Evolutionary conservation across 768 basidiomycete species (phyloP), one percentile per base, ranked within the genome.

Genomic region (Lyophyllum shimeji): DNA sequence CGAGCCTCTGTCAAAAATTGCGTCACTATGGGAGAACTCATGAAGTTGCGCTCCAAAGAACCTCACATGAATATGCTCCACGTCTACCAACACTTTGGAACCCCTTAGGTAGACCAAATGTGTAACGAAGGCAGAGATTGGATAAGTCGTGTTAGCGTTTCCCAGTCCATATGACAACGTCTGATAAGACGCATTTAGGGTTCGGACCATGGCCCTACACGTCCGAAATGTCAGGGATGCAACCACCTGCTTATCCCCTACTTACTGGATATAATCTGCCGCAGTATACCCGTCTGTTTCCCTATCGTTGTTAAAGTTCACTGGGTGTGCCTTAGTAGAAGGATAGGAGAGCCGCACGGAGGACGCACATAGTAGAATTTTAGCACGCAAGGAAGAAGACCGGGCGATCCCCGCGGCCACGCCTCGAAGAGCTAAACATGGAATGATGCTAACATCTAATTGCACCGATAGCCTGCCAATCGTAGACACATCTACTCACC

Each of bases 221-320:
- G 34, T 37, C 42, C 25, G 42, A 46, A 59, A 42, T 25, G 60
- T 52, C 39, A 20, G 29, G 52, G 44, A 42, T 51, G 11, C 8
- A 11, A 53, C 18, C 18, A 23, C 40, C 49, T 39, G 15, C 23
- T 34, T 47, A 3, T 20, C 23, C 29, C 47, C 5, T 24, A 63
- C 77, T 62, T 62, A 92, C 90, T 73, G 76, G 63, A 98, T 82
- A 66, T 96, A 96, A 72, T 95, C 90, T 2, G 82, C 77, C 0
- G 93, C 95, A 5, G 81, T 83, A 67, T 95, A 96, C 7, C 85
- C 89, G 24, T 85, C 82, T 0, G 95, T 97, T 71, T 98, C 95
- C 53, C 95, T 79, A 65, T 98, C 95, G 63, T 96, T 97, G 60
- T 78, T 81, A 12, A 83, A 76, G 67, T 97, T 98, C 54, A 98